Conservation (phyloP, 257 asterid species). For the Cinchona pubescens region DNA sequence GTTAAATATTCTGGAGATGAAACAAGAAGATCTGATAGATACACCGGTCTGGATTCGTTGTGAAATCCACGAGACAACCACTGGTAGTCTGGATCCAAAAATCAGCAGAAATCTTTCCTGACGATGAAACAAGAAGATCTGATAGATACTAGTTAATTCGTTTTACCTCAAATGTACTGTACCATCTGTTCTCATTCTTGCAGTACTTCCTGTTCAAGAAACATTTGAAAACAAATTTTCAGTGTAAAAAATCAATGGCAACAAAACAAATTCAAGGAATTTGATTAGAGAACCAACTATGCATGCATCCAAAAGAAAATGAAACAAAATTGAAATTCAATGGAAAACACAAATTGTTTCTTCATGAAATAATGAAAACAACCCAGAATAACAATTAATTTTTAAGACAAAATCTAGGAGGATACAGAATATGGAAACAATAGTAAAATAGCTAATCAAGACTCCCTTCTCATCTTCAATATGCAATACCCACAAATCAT, state of each 20-base stretch:
- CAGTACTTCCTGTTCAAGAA: slow-evolving; percentile 3
- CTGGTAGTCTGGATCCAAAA: neutral
- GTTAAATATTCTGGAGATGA: no score
- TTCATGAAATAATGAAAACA: neutral
- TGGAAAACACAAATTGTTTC: neutral
- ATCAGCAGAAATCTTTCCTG: neutral
- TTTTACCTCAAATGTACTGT: neutral
- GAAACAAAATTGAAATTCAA: neutral
- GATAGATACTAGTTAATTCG: neutral
- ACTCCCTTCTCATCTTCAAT: neutral
- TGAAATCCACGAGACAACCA: neutral
- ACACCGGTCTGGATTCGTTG: no score
- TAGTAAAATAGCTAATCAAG: no score
- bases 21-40: no score
- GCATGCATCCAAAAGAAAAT: no score
- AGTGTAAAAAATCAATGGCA: neutral
- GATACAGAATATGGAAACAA: neutral
- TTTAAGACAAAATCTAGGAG: neutral
- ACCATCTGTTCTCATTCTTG: neutral
- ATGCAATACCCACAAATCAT: neutral
- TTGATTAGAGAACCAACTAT: neutral
- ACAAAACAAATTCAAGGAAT: neutral
- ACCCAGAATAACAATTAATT: neutral
- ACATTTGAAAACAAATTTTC: neutral
- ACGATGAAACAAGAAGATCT: neutral